Evolutionary conservation across 805 yeast species (phyloP), one percentile per base, ranked within the genome.

Genomic region (Sugiyamaella americana): DNA sequence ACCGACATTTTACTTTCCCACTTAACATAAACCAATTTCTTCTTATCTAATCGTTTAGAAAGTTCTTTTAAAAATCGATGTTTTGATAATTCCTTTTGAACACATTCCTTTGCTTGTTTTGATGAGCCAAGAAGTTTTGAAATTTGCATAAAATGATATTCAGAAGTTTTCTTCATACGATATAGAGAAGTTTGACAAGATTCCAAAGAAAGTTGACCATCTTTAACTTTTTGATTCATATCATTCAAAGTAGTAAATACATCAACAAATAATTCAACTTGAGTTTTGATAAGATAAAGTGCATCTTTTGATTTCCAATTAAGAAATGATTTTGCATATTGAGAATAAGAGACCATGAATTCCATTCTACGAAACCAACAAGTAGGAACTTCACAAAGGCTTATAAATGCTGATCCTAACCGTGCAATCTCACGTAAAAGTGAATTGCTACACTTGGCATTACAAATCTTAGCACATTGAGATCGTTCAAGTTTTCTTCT

Each of bases 261-360:
- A 18, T 45, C 43, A 16, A 41, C 30, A 39, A 48, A 41, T 24
- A 36, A 34, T 36, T 19, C 18, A 11, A 45, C 41, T 24, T 48
- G 42, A 5, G 32, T 36, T 22, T 44, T 40, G 20, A 51, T 51
- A n/a, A 48, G 35, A 21, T 35, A 13, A 18, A 32, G 32, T 2
- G 51, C 51, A 16, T 53, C 56, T 18, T 50, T 41, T 6, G 48
- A 29, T 40, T 51, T 51, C 52, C 52, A 50, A 37, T 44, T 46
- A 16, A 48, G 43, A 40, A 50, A 54, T 37, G 47, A 26, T 18
- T 37, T 41, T 20, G 54, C 39, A 36, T 39, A 54, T n/a, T 30
- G 16, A n/a, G 49, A 47, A 35, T 47, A 54, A 4, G 52, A 45
- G 11, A 46, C 54, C 40, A 50, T 45, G 36, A 54, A 54, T 36